A percentile compares a stretch with the other conserved stretches of the same genome.
These are phyloP conservation scores for Colletotrichum lentis DNA, from an alignment of 2,329 filamentous ascomycete genomes.

Conservation along the genomic window DNA sequence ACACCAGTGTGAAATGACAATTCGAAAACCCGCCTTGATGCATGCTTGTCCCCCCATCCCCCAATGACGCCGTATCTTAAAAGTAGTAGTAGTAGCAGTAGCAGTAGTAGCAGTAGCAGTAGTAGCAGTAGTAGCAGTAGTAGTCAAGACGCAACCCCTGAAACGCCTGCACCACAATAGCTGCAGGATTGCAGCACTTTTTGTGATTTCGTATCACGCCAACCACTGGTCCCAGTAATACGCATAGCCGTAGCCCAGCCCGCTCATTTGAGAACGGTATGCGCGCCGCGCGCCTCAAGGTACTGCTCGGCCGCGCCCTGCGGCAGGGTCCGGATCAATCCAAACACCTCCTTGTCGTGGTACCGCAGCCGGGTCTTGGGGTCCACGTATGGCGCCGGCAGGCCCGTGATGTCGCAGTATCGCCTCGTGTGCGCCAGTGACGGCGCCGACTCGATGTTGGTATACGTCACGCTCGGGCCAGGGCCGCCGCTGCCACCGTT, in stretches of 20 bases:
- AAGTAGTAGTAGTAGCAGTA: neutral
- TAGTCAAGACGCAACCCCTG: neutral
- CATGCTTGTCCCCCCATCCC: constrained; percentile 1
- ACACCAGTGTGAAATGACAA: constrained; percentile 3
- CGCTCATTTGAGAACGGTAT: constrained; percentile 84
- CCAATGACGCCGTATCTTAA: neutral
- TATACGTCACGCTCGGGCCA: constrained; percentile 85
- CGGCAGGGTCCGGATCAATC: constrained; percentile 78
- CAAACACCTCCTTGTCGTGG: constrained; percentile 92
- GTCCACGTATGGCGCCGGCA: constrained; percentile 91
- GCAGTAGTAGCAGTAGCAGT: neutral
- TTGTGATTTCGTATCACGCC: neutral
- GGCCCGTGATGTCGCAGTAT: constrained; percentile 95
- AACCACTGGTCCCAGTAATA: neutral
- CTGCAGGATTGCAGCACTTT: neutral
- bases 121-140: neutral
- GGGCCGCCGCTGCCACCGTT: constrained; percentile 50
- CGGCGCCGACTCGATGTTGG: constrained; percentile 94
- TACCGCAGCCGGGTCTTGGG: constrained; percentile 95
- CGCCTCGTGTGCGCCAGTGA: constrained; percentile 84
- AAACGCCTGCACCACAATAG: constrained; percentile 14
- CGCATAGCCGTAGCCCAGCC: neutral
- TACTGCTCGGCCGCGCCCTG: constrained; percentile 88
- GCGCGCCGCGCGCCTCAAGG: constrained; percentile 87
- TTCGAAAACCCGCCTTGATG: neutral